phyloP scores from a whole-genome alignment of 2,329 filamentous ascomycete genomes.

The Xenoacremonium recifei region DNA sequence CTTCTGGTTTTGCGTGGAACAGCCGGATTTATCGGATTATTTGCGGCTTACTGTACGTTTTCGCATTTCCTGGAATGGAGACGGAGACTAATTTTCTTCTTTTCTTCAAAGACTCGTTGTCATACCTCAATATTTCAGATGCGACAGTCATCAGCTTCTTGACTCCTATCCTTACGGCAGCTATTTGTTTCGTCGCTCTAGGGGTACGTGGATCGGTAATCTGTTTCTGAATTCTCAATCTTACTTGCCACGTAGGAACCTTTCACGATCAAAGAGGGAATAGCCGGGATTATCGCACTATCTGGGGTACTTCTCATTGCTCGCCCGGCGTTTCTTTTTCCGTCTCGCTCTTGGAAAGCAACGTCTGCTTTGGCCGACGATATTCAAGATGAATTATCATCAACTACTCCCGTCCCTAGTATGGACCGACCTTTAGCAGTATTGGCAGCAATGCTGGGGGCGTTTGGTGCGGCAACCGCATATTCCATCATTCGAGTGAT shows the following conservation, averaged over 20 bases:
- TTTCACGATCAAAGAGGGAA: constrained; percentile 68
- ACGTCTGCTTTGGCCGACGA: constrained; percentile 5
- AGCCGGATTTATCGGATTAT: constrained; percentile 64
- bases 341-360: constrained; percentile 3
- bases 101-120: constrained; percentile 37
- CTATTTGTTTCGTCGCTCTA: constrained; percentile 60
- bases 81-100: neutral
- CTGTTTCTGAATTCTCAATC: neutral
- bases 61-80: fast-evolving
- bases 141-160: constrained; percentile 80
- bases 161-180: constrained; percentile 65
- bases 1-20: constrained; percentile 64
- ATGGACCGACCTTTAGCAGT: constrained; percentile 65
- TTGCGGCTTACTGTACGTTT: constrained; percentile 48
- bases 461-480: constrained; percentile 66
- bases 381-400: constrained; percentile 21
- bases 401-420: constrained; percentile 43
- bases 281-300: constrained; percentile 68
- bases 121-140: constrained; percentile 75
- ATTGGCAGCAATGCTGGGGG: constrained; percentile 64
- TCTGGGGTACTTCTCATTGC: constrained; percentile 75
- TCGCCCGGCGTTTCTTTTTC: constrained; percentile 61
- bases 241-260: constrained; percentile 51
- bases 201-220: constrained; percentile 10
- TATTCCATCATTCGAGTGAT: constrained; percentile 75